Evolutionary conservation across 2,329 filamentous ascomycete species (phyloP).

Genomic region (Ophiosphaerella korrae): DNA sequence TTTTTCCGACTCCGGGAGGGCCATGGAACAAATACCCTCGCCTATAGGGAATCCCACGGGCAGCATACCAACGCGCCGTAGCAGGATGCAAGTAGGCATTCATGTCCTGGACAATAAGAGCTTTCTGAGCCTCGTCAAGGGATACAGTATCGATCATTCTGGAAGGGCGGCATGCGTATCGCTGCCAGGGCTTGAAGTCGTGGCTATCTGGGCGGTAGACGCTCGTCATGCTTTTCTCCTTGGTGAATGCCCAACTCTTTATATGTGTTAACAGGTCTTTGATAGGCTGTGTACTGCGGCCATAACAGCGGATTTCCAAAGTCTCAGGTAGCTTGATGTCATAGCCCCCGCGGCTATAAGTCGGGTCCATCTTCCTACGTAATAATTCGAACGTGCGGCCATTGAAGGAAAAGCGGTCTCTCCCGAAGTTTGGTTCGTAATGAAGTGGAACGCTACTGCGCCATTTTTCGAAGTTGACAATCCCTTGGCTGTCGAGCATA

Average conservation of each 20-base stretch:
- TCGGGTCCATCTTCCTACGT: slow-evolving; percentile 39
- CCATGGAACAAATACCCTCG: slow-evolving; percentile 83
- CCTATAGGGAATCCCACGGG: slow-evolving; percentile 83
- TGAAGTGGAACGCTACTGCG: slow-evolving; percentile 53
- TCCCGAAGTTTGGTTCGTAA: slow-evolving; percentile 57
- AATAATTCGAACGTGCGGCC: slow-evolving; percentile 50
- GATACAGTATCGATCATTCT: slow-evolving; percentile 77
- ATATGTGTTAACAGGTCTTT: slow-evolving; percentile 53
- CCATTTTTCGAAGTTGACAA: slow-evolving; percentile 59
- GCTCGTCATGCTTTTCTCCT: slow-evolving; percentile 51
- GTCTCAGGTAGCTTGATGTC: too few species aligned
- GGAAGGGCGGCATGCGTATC: slow-evolving; percentile 62
- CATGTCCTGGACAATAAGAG: slow-evolving; percentile 70
- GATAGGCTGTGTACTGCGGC: slow-evolving; percentile 55
- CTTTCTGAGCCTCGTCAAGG: slow-evolving; percentile 70
- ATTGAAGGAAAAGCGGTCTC: slow-evolving; percentile 51
- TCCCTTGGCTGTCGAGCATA: slow-evolving; percentile 47
- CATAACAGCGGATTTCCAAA: slow-evolving; percentile 54
- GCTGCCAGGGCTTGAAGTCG: slow-evolving; percentile 45
- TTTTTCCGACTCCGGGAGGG: slow-evolving; percentile 81
- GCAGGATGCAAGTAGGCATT: slow-evolving; percentile 77
- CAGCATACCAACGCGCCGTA: slow-evolving; percentile 79
- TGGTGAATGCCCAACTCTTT: slow-evolving; percentile 51
- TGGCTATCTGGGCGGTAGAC: slow-evolving; percentile 51
- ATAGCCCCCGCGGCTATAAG: too few species aligned